Evolutionary conservation across 495 filamentous ascomycete genomes (phyloP), one percentile per base, ranked within the genome.

Genomic region (Penicillium goetzii): DNA sequence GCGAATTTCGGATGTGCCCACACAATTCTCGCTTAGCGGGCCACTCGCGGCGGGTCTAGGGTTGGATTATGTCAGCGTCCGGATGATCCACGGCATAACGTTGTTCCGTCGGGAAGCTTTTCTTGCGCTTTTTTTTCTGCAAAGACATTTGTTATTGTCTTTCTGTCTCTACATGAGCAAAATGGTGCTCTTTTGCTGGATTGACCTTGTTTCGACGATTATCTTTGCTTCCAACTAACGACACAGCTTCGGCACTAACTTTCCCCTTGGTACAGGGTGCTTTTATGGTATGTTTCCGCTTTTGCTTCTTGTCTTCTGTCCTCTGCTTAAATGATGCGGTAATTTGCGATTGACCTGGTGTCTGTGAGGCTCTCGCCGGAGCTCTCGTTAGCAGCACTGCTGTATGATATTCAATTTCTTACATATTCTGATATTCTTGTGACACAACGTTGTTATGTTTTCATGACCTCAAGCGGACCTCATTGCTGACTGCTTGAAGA

Each of bases 271-370:
- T 52, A 30, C 50, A 59, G 51, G 45, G 56, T 38, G 28, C 38
- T 50, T 59, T 62, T 64, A 68, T 68, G 72, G 76, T 78, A 78
- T 52, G 73, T 74, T 56, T 47, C 49, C 32, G 45, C 58, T 30
- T 52, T 50, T 21, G 15, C 14, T 40, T 50, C 15, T 43, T 32
- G 15, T 54, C 50, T 38, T 60, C 21, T 30, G 32, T 43, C n/a
- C n/a, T n/a, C 58, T 41, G 50, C 63, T 83, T 66, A 75, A 62
- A 89, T 92, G 92, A 96, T 94, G 92, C 85, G 76, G 90, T 95
- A 97, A 97, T 97, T 97, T 97, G 92, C 92, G 92, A 92, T 92
- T 93, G 92, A 97, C 88, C 79, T 78, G 73, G 78, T 74, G 76
- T 78, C 84, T 88, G 88, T 89, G 92, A 90, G 80, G 77, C 89